Percentiles rank a stretch among this genome's conserved stretches.
These are phyloP conservation scores for Talaromyces sp. DNA, from an alignment of 2,329 filamentous ascomycete genomes.

Conservation along the genomic window DNA sequence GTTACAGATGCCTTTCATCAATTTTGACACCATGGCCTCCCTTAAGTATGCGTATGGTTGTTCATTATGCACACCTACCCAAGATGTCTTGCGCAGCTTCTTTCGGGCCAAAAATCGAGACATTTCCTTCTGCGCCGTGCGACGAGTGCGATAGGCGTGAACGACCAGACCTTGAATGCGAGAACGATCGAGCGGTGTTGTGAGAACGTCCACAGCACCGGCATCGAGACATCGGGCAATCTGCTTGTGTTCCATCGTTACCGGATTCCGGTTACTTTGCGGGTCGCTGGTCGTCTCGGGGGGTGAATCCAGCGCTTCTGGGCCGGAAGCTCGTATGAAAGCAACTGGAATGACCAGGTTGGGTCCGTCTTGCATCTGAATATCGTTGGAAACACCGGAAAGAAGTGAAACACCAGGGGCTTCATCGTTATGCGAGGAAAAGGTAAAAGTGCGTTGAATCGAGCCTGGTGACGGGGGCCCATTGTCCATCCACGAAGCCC, in stretches of 20 bases:
- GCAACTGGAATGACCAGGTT: slow-evolving; percentile 56
- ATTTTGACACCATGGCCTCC: slow-evolving; percentile 85
- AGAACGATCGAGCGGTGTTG: slow-evolving; percentile 74
- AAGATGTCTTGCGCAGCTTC: slow-evolving; percentile 80
- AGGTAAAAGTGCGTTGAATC: slow-evolving; percentile 43
- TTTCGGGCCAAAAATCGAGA: slow-evolving; percentile 71
- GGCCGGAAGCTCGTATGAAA: slow-evolving; percentile 40
- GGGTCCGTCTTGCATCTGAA: slow-evolving; percentile 53
- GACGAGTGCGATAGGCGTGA: slow-evolving; percentile 80
- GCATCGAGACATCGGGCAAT: slow-evolving; percentile 78
- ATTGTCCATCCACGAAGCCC: slow-evolving; percentile 34
- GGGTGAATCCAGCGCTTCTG: slow-evolving; percentile 14
- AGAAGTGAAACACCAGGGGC: slow-evolving; percentile 53
- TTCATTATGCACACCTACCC: slow-evolving; percentile 84
- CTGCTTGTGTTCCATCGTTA: slow-evolving; percentile 50
- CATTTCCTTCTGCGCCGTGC: slow-evolving; percentile 73
- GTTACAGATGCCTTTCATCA: slow-evolving; percentile 88
- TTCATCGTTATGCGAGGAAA: slow-evolving; percentile 48
- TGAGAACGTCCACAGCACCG: slow-evolving; percentile 83
- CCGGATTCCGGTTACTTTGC: slow-evolving; percentile 35
- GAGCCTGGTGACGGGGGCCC: slow-evolving; percentile 35
- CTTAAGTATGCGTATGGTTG: slow-evolving; percentile 87
- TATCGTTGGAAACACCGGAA: slow-evolving; percentile 52
- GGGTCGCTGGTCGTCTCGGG: slow-evolving; percentile 11
- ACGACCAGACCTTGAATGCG: slow-evolving; percentile 76